Base-by-base conservation (phyloP, 2,329 filamentous ascomycete species). In the Chaetomium strumarium region DNA sequence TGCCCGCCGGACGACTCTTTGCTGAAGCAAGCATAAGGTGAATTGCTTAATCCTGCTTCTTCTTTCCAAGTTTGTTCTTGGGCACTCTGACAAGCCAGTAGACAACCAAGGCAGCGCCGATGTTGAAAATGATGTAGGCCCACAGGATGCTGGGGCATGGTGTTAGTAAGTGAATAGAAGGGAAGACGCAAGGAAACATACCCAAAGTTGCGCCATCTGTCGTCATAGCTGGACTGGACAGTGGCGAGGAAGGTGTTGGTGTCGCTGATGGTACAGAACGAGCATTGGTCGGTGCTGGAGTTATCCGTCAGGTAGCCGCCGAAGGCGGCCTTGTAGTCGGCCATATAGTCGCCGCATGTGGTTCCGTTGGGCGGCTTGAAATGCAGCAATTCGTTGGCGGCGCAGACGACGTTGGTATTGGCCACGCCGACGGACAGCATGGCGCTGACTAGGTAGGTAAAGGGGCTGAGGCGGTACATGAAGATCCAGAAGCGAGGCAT, bases 401-500 rank as follows among this genome's bases (percentile, higher is more conserved):
- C 80, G 67, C 90, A 96, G 0, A 66, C 60, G 31, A 92, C 82
- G 0, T 70, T 45, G 0, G 80, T 81, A 61, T 86, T 84, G 38
- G 86, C 86, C 5, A 95, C 72, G 3, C 81, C 88, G 0, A 79
- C 80, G 0, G 84, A 78, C 0, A 92, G 68, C 72, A 95, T 83
- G 19, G 84, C 87, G 10, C 79, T 78, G 24, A 92, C 81, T 14
- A 93, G 72, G 66, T 95, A 96, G 0, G 86, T 91, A 61, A 96
- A 87, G 0, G 90, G 90, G 0, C 85, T 90, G 45, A 90, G 71
- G 43, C 86, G 81, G 69, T 92, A 92, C 84, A 90, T 88, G 74
- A 90, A 90, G 61, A 85, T 83, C 86, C 88, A 92, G 76, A 91
- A 90, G 6, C 79, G 72, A 0, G 88, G 86, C 33, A 92, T 77